Base-by-base conservation (phyloP, 2,329 filamentous ascomycete species). In the Pseudogymnoascus sp. region DNA sequence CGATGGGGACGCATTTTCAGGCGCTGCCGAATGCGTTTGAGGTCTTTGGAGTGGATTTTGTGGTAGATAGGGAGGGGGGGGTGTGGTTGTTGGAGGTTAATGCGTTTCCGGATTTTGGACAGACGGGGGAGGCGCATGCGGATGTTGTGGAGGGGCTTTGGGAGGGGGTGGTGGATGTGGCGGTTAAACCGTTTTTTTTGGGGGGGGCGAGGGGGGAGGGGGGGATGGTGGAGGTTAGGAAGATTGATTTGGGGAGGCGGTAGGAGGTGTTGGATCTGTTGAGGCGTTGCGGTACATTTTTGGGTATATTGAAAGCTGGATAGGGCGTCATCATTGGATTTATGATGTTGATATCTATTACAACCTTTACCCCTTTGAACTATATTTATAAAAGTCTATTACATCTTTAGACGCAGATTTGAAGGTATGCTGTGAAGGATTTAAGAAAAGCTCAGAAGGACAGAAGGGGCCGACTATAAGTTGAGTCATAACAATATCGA, bases 91-190 rank as follows among this genome's bases (percentile, higher is more conserved):
- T 99, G 64, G 95, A 99, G 79, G 85, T 96, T 34, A 99, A 99
- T 79, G 91, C 93, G 0, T 99, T 96, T 77, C 95, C 95, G 8
- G 95, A 99, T 78, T 98, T 98, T 73, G 87, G 84, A 72, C 93
- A 98, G 83, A 96, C 92, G 14, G 95, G 95, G 0, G 82, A 83
- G 6, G 88, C 90, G 64, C 76, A 96, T 68, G 85, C 82, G 73
- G 83, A 78, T 0, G 76, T 98, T 43, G 88, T 99, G 23, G 83
- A 80, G 19, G 89, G 87, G 6, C 80, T 99, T 69, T 95, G 96
- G 81, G 82, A 85, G 70, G 89, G 85, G 10, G 88, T 91, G 21
- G 80, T 96, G 45, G 80, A 85, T 64, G 78, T 83, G 68, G 90
- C 81, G 1, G 83, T 96, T 1, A 77, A 78, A 76, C 75, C 82